Percentiles rank a stretch among this genome's conserved stretches.
These are phyloP conservation scores for Lactuca saligna DNA, from an alignment of 129 eudicot genomes.

Conservation along the genomic window DNA sequence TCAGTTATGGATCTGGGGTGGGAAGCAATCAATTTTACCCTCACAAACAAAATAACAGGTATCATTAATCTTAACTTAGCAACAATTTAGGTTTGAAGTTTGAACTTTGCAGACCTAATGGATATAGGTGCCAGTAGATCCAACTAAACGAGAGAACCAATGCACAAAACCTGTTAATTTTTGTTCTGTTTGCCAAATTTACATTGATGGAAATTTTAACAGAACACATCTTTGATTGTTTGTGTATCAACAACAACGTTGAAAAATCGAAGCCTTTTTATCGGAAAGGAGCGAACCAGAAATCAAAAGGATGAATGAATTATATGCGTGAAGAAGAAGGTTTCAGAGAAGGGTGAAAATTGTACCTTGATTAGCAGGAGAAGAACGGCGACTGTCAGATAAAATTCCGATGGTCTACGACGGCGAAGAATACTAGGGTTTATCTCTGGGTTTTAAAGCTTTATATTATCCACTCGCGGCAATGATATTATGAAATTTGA, in stretches of 20 bases:
- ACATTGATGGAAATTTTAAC: no score
- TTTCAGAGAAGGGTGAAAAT: not conserved
- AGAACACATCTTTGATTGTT: no score
- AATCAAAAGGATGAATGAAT: not conserved
- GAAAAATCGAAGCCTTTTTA: not conserved
- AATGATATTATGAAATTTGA: not conserved
- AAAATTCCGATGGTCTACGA: constrained; percentile 11
- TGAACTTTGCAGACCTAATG: no score
- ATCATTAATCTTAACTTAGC: not conserved
- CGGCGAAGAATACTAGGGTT: constrained; percentile 16
- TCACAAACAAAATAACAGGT: not conserved
- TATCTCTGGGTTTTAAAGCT: constrained; percentile 14
- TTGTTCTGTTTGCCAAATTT: no score
- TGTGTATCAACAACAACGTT: not conserved
- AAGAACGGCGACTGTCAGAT: not conserved
- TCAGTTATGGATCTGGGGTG: no score
- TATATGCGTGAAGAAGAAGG: not conserved
- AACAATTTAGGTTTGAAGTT: not conserved
- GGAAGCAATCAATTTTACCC: no score
- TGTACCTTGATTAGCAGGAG: constrained; percentile 28
- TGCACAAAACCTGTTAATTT: no score
- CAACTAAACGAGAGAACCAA: no score
- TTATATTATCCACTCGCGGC: constrained; percentile 1
- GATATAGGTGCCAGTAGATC: not conserved
- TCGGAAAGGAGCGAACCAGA: not conserved